A percentile compares a stretch with the other conserved stretches of the same genome.
Evolutionary conservation across 176 grass and related monocot species (phyloP).

Genomic region (Phoenix dactylifera): DNA sequence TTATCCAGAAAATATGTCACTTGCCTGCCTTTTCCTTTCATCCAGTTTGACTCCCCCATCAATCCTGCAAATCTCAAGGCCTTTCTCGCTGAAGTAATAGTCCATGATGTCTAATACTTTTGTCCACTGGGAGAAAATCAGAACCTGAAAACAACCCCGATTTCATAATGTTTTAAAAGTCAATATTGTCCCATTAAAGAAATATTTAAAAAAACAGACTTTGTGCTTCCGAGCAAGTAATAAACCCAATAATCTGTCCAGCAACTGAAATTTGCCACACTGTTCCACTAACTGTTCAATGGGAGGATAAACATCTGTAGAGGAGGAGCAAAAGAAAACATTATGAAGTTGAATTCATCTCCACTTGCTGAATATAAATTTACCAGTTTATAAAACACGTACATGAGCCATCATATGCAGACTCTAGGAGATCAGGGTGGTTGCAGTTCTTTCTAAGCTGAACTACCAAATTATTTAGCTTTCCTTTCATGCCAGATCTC

Average conservation of each 20-base stretch:
- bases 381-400: not conserved
- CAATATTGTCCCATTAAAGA: not conserved
- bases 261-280: slow-evolving; percentile 75
- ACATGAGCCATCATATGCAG: slow-evolving; percentile 43
- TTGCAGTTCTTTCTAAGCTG: slow-evolving; percentile 84
- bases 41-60: slow-evolving; percentile 76
- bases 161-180: not conserved
- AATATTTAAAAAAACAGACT: slow-evolving; percentile 26
- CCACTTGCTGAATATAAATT: not conserved
- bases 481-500: slow-evolving; percentile 52
- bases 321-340: not conserved
- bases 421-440: slow-evolving; percentile 84
- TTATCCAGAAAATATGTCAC: not conserved
- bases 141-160: slow-evolving; percentile 39
- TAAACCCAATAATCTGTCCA: slow-evolving; percentile 54
- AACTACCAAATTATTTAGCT: slow-evolving; percentile 72
- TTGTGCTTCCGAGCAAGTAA: slow-evolving; percentile 68
- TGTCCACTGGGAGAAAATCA: slow-evolving; percentile 95
- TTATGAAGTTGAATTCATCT: no score
- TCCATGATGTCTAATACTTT: slow-evolving; percentile 85
- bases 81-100: slow-evolving; percentile 64
- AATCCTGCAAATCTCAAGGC: slow-evolving; percentile 70
- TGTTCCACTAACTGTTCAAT: slow-evolving; percentile 65
- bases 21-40: slow-evolving; percentile 68
- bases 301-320: slow-evolving; percentile 62